Percentiles rank a stretch among this genome's conserved stretches.
These are phyloP conservation scores for Cenchrus purpureus DNA, from an alignment of 176 grass and related monocot species.

Conservation along the genomic window DNA sequence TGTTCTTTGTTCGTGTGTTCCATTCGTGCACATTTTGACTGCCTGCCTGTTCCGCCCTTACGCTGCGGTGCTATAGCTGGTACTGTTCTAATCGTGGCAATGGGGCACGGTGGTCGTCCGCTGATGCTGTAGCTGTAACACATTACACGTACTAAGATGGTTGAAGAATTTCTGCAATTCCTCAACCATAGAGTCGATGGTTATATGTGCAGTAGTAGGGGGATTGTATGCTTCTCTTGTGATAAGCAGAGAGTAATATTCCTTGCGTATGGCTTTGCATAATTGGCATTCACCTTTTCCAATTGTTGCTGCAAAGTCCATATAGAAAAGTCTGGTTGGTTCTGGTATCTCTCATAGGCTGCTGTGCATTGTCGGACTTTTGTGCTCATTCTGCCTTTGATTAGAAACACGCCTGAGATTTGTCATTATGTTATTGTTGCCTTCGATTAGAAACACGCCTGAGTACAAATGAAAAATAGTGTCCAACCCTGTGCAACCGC, in stretches of 20 bases:
- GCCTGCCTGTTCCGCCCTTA: neutral
- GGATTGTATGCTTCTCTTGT: neutral
- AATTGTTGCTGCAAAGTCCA: neutral
- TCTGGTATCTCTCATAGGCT: neutral
- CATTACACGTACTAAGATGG: neutral
- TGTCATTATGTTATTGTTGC: neutral
- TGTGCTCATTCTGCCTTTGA: neutral
- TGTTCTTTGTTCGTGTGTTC: neutral
- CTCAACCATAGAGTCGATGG: neutral
- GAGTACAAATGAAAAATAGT: neutral
- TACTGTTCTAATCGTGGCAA: neutral
- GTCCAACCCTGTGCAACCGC: neutral
- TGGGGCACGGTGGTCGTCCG: neutral
- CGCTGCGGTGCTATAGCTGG: neutral
- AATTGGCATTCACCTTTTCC: neutral
- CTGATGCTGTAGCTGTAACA: neutral
- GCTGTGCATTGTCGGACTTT: neutral
- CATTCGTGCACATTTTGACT: neutral
- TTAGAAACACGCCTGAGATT: neutral
- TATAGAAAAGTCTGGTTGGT: neutral
- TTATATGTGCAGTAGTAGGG: neutral
- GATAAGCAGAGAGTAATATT: neutral
- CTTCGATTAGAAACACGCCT: neutral
- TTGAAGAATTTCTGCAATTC: neutral
- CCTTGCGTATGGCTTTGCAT: neutral